Evolutionary conservation across 208 protist species (phyloP).

Genomic region (Trichomonas vaginalis): DNA sequence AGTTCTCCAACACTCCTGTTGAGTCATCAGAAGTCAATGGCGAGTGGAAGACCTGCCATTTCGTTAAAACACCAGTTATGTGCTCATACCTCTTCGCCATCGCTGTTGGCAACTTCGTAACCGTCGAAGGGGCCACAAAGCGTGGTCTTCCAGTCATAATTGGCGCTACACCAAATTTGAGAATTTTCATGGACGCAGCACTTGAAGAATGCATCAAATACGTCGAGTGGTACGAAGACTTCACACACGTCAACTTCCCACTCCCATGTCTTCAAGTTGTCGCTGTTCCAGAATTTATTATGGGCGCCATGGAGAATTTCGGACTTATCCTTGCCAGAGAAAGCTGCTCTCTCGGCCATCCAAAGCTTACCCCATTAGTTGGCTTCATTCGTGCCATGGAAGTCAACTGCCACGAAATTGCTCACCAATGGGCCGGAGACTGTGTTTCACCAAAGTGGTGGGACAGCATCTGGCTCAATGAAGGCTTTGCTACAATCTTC

Average conservation of each 20-base stretch:
- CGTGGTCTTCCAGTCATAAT: not conserved
- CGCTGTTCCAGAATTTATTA: not conserved
- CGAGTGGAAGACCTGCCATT: not conserved
- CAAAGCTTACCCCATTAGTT: not conserved
- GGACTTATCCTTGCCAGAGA: not conserved
- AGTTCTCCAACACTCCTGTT: not conserved
- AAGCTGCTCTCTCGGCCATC: not conserved
- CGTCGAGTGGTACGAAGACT: not conserved
- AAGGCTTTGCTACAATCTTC: constrained; percentile 23
- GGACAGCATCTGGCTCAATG: constrained; percentile 19
- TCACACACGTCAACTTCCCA: not conserved
- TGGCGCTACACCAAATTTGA: not conserved
- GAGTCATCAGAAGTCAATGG: not conserved
- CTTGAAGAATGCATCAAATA: not conserved
- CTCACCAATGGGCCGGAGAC: constrained; percentile 19
- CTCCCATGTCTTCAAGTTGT: not conserved
- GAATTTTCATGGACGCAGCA: not conserved
- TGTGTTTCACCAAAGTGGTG: not conserved
- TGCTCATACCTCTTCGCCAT: not conserved
- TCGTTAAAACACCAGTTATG: not conserved
- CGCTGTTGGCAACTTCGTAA: not conserved
- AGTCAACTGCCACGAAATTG: not conserved
- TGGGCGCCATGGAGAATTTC: constrained; percentile 21
- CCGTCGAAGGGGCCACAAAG: not conserved
- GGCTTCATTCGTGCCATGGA: not conserved